Evolutionary conservation across 768 basidiomycete genomes (phyloP), one percentile per base, ranked within the genome.

Genomic region (Rhizopogon vesiculosus): DNA sequence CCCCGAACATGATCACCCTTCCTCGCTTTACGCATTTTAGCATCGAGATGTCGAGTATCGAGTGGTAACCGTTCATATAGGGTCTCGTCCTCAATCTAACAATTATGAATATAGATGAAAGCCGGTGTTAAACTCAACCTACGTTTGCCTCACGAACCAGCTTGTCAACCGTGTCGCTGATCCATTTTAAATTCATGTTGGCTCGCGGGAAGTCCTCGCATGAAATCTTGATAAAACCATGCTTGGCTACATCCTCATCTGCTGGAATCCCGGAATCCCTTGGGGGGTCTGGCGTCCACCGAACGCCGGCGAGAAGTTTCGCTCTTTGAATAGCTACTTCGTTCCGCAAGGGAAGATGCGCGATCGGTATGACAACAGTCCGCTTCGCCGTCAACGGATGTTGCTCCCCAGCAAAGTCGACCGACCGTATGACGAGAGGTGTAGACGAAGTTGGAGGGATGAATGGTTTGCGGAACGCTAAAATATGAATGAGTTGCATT

Each of bases 151-250:
- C 87, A n/a, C 70, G 72, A 58, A 98, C 68, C 42, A 99, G 72
- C 61, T 79, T 74, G 64, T 94, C 89, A 53, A 99, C 70, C 15
- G 84, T 79, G 66, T 98, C 95, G 61, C 88, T 89, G 41, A 89
- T 91, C 89, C 93, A 96, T 70, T 95, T 96, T 63, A 96, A 75
- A 71, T 99, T 99, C 89, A 91, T 87, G 28, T 83, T 78, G 2
- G 86, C 82, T 61, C 82, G 78, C 7, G 86, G 84, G 70, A 93
- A 96, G 69, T 89, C 83, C 63, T 98, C 95, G 66, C 91, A 93
- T 1, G 89, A 80, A 58, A 98, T 89, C 74, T 94, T 94, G 71
- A 99, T 76, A 72, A 82, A 95, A 4, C 95, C 95, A 55, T 91
- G 81, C 68, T 78, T 82, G 9, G 66, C 70, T 45, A 76, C 76